phyloP scores from a whole-genome alignment of 345 rosid species.

The Populus tremula region DNA sequence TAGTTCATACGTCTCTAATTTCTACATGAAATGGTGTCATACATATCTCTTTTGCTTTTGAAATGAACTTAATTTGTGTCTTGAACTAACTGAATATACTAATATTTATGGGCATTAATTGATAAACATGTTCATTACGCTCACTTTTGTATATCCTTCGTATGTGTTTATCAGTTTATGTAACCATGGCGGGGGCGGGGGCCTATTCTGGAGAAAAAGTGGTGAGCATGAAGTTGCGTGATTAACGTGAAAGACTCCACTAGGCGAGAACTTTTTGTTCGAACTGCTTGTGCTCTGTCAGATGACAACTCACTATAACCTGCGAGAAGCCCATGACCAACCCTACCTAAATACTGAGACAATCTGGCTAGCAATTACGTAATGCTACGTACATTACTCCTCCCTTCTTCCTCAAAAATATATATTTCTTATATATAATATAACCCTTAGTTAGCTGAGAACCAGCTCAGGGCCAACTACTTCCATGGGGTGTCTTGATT shows the following conservation, averaged over 20 bases:
- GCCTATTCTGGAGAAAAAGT: background rate
- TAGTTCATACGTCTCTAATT: background rate
- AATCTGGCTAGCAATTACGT: background rate
- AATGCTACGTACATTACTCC: background rate
- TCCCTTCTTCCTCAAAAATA: background rate
- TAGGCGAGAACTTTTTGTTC: conserved; percentile 14
- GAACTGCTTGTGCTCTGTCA: conserved; percentile 29
- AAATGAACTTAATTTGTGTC: background rate
- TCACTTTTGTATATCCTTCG: background rate
- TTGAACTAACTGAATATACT: background rate
- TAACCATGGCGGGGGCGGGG: background rate
- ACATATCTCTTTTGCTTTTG: background rate
- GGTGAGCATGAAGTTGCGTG: conserved; percentile 35
- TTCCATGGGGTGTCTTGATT: background rate
- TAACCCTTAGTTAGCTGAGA: background rate
- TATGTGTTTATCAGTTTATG: background rate
- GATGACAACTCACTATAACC: conserved; percentile 6
- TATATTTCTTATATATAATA: no score
- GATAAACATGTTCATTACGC: background rate
- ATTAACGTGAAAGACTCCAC: conserved; percentile 41
- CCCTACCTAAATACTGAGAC: background rate
- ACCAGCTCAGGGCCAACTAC: conserved; percentile 14
- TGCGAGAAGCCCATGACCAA: conserved; percentile 51
- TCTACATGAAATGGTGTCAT: background rate
- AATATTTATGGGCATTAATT: no score